These are phyloP conservation scores for Candida taoyuanica DNA, from an alignment of 805 yeast species.

Conservation along the genomic window DNA sequence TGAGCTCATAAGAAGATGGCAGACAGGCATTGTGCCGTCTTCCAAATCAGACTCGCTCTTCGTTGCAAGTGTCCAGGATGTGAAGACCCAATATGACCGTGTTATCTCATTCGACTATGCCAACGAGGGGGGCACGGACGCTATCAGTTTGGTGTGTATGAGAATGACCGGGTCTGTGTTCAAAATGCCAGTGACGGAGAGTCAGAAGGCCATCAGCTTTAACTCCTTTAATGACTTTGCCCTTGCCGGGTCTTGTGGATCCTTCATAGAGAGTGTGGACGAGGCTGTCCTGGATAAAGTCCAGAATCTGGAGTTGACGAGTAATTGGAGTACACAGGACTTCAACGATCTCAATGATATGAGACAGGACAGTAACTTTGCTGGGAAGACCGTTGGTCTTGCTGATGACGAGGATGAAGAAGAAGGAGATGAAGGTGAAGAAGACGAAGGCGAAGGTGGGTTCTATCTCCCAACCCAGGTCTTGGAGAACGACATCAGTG, in stretches of 20 bases:
- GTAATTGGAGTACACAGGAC: constrained; percentile 20
- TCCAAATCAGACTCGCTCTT: constrained; percentile 52
- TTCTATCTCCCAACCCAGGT: constrained; percentile 38
- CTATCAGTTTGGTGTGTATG: constrained; percentile 75
- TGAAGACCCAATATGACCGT: constrained; percentile 70
- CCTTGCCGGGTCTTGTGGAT: constrained; percentile 54
- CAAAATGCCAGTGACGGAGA: constrained; percentile 68
- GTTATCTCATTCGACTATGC: constrained; percentile 80
- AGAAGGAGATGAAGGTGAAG: constrained; percentile 23
- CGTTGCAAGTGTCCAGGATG: constrained; percentile 72
- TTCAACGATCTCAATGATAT: constrained; percentile 30
- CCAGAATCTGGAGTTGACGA: constrained; percentile 14
- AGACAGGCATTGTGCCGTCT: constrained; percentile 54
- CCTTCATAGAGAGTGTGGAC: constrained; percentile 33
- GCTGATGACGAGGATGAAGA: constrained; percentile 11
- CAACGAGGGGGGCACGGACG: constrained; percentile 31
- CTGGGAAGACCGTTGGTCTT: not conserved
- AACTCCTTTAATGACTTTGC: constrained; percentile 66
- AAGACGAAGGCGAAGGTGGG: constrained; percentile 20
- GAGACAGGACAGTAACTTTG: constrained; percentile 2
- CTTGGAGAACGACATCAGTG: constrained; percentile 68
- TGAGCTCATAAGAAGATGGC: constrained; percentile 75
- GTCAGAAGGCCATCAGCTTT: constrained; percentile 57
- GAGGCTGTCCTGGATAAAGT: constrained; percentile 25
- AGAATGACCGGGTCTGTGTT: constrained; percentile 87